These are phyloP conservation scores for Pterocarpus macrocarpus DNA, from an alignment of 306 rosid species.

Conservation along the genomic window DNA sequence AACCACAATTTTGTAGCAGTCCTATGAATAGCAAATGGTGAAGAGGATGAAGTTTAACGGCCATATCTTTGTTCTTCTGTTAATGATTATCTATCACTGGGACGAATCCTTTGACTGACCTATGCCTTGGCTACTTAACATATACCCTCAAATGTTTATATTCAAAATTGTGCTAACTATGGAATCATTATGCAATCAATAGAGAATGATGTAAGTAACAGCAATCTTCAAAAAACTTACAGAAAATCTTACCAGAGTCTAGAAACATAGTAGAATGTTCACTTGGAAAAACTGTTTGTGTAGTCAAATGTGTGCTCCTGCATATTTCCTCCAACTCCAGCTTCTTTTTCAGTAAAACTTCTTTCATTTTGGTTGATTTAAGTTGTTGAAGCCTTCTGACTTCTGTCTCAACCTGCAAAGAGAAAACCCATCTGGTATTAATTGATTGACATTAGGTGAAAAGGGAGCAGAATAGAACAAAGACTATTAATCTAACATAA, in stretches of 20 bases:
- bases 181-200: conserved; percentile 13
- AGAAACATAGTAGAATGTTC: conserved; percentile 53
- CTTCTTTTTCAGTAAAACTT: conserved; percentile 63
- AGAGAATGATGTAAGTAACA: conserved; percentile 9
- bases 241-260: conserved; percentile 59
- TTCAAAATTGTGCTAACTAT: background rate
- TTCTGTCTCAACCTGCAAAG: conserved; percentile 73
- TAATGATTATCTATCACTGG: background rate
- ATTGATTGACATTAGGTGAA: conserved; percentile 1
- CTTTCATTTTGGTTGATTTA: conserved; percentile 76
- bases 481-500: background rate
- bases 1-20: background rate
- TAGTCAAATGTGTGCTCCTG: conserved; percentile 64
- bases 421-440: conserved; percentile 14
- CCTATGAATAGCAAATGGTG: background rate
- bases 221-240: background rate
- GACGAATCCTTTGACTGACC: background rate
- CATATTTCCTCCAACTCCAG: conserved; percentile 73
- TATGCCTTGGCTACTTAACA: conserved; percentile 4
- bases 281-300: conserved; percentile 41
- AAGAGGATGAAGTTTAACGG: conserved; percentile 3
- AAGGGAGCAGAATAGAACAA: conserved; percentile 9
- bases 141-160: background rate
- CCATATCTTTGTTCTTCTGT: conserved; percentile 11
- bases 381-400: conserved; percentile 74